Conservation (phyloP, 2,329 filamentous ascomycete species). For the Sporothrix brunneoviolacea region DNA sequence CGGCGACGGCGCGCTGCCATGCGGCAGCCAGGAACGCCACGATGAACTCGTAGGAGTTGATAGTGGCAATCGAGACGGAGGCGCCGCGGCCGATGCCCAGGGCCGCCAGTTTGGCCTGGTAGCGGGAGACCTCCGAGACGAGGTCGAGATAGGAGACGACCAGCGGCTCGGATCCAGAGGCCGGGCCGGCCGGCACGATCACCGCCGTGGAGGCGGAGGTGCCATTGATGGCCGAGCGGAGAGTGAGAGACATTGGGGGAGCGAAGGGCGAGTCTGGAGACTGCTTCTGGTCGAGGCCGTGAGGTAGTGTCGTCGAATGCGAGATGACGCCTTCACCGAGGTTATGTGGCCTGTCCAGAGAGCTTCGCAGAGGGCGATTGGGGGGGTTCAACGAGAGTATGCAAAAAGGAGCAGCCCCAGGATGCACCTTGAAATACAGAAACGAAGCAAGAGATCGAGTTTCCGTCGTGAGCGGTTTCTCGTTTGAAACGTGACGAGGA, state of each 20-base stretch:
- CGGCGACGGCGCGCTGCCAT: slow-evolving; percentile 78
- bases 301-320: background rate
- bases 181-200: slow-evolving; percentile 65
- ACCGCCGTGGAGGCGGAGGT: slow-evolving; percentile 48
- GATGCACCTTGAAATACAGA: too few species aligned
- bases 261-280: too few species aligned
- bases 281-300: too few species aligned
- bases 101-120: slow-evolving; percentile 71
- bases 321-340: slow-evolving; percentile 1
- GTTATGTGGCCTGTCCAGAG: slow-evolving; percentile 2
- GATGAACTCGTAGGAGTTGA: slow-evolving; percentile 84
- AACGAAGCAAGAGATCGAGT: background rate
- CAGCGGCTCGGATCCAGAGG: slow-evolving; percentile 34
- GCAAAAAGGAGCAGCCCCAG: background rate
- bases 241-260: slow-evolving; percentile 39
- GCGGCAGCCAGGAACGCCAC: slow-evolving; percentile 78
- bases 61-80: slow-evolving; percentile 74
- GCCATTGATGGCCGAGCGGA: slow-evolving; percentile 45
- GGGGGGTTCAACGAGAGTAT: background rate
- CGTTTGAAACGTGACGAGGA: background rate
- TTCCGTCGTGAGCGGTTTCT: background rate
- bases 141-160: slow-evolving; percentile 66
- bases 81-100: slow-evolving; percentile 63
- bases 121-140: slow-evolving; percentile 56
- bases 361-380: background rate